A percentile compares a stretch with the other conserved stretches of the same genome.
phyloP scores from a whole-genome alignment of 352 stramenopile genomes.

The Globisporangium echinulatum region DNA sequence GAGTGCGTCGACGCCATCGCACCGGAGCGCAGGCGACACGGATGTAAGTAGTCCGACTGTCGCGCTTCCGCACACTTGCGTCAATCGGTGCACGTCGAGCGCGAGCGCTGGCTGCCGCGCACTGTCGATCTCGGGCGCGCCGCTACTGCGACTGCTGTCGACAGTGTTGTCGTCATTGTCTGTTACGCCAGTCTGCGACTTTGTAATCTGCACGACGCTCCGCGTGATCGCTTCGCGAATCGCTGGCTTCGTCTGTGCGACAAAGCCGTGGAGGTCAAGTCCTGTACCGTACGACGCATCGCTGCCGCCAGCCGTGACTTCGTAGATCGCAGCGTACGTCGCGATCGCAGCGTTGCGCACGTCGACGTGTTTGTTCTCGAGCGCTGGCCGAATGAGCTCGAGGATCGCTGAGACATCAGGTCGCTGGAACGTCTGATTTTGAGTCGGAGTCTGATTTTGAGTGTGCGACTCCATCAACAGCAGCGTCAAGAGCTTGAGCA shows the following conservation, averaged over 20 bases:
- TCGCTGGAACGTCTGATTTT: background rate
- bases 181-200: constrained; percentile 5
- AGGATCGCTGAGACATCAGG: constrained; percentile 40
- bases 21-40: constrained; percentile 25
- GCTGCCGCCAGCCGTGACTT: constrained; percentile 47
- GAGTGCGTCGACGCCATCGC: constrained; percentile 50
- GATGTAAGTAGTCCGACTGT: constrained; percentile 54
- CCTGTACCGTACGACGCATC: constrained; percentile 19
- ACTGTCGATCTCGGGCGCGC: constrained; percentile 42
- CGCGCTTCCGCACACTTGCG: constrained; percentile 40
- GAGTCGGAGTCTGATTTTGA: background rate
- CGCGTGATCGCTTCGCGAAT: constrained; percentile 69
- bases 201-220: constrained; percentile 65
- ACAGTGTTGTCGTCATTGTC: constrained; percentile 10
- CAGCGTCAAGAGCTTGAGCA: constrained; percentile 61
- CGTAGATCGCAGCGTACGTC: constrained; percentile 65
- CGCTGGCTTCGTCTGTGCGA: constrained; percentile 54
- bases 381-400: constrained; percentile 32
- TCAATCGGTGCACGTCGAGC: constrained; percentile 58
- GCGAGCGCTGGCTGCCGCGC: constrained; percentile 40
- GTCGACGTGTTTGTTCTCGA: constrained; percentile 84
- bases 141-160: constrained; percentile 4
- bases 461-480: constrained; percentile 37
- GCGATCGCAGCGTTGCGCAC: constrained; percentile 64
- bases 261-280: constrained; percentile 57